Percentiles rank a stretch among this genome's conserved stretches.
Conservation (phyloP, 352 stramenopile genomes). For the Phytophthora hybrid region DNA sequence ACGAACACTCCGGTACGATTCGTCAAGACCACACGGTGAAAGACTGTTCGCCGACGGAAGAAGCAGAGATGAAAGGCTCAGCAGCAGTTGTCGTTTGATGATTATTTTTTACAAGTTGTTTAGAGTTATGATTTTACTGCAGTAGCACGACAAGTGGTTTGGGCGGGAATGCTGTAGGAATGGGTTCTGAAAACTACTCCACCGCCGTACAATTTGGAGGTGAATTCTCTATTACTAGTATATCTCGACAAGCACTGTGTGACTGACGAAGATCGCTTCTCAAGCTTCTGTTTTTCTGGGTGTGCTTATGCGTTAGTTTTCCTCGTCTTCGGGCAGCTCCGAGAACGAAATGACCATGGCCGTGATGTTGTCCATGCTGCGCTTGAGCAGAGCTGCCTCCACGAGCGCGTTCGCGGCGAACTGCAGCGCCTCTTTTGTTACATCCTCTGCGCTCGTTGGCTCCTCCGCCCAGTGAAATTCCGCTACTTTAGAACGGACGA, state of each 20-base stretch:
- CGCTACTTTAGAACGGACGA: constrained; percentile 63
- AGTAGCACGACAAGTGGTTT: too few species aligned
- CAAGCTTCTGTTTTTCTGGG: constrained; percentile 16
- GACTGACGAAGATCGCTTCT: constrained; percentile 28
- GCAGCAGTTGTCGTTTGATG: constrained; percentile 32
- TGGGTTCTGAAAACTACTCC: constrained; percentile 25
- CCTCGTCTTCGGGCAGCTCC: constrained; percentile 27
- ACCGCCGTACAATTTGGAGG: constrained; percentile 32
- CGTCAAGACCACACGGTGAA: constrained; percentile 57
- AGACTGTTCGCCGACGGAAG: constrained; percentile 43
- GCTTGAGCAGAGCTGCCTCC: constrained; percentile 68
- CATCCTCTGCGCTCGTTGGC: constrained; percentile 19
- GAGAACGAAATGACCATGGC: constrained; percentile 77
- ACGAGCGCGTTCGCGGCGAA: constrained; percentile 73
- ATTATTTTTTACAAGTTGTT: constrained; percentile 24
- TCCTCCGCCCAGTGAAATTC: constrained; percentile 47
- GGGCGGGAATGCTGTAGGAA: neutral
- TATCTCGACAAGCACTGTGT: constrained; percentile 26
- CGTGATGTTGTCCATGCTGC: constrained; percentile 88
- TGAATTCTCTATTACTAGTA: constrained; percentile 45
- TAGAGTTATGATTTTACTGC: neutral
- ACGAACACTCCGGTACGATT: constrained; percentile 46
- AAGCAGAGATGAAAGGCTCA: constrained; percentile 32
- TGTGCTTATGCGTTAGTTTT: constrained; percentile 23
- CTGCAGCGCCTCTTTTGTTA: constrained; percentile 61